Evolutionary conservation across 768 basidiomycete species (phyloP), one percentile per base, ranked within the genome.

Genomic region (Mycena vulgaris): DNA sequence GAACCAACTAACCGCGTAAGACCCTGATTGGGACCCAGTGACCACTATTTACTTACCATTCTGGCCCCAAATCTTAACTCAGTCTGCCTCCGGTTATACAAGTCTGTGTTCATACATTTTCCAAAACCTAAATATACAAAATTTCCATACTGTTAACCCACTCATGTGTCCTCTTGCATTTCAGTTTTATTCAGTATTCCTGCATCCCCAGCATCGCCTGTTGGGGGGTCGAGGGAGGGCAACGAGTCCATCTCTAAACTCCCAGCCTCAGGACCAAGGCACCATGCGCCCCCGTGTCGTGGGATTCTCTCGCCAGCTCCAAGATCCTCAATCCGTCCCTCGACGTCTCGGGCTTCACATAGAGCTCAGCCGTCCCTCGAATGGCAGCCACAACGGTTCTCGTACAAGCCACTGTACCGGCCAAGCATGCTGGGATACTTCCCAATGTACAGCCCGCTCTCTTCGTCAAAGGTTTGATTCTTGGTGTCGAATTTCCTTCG

Each of bases 341-440:
- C 61, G 61, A 51, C 61, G 47, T 51, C 61, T 62, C 61, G 48
- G 61, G 61, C 61, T 51, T 51, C 48, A 62, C 61, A 62, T 62
- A 62, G 48, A 62, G 61, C 48, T 62, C 61, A 51, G 61, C 61
- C 35, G 47, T 51, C 17, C 61, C 61, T 23, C 61, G 61, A 51
- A 62, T 62, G 61, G 61, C 61, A 51, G 61, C 49, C 49, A 62
- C 61, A 51, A 62, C 61, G 48, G n/a, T 62, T 62, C 61, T 62
- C 61, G 48, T 62, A 62, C 61, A 62, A 51, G 61, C 48, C 48
- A 23, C 48, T 39, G 61, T 62, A 62, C 61, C 61, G 48, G 48
- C 61, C 61, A 62, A 62, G 49, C 35, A 62, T 19, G 61, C 61
- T 62, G 48, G 61, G 61, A 49, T 62, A 62, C 48, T 39, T 51